phyloP scores from a whole-genome alignment of 345 rosid species.

The Carallia brachiata region DNA sequence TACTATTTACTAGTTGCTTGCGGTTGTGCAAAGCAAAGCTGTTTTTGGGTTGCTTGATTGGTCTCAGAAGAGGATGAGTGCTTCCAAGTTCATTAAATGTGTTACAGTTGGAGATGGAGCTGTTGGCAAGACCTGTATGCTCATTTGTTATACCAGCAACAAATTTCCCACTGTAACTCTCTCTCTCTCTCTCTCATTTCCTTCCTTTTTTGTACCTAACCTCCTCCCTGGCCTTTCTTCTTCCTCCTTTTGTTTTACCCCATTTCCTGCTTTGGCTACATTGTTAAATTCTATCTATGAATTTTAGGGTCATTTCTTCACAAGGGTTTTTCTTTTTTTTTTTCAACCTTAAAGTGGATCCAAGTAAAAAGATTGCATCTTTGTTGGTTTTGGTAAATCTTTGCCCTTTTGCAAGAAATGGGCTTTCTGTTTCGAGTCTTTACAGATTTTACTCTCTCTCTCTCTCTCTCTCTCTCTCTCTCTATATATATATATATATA shows the following conservation, averaged over 20 bases:
- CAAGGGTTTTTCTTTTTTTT: constrained; percentile 7
- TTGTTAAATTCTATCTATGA: not conserved
- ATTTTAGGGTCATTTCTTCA: constrained; percentile 2
- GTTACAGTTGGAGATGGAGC: constrained; percentile 99
- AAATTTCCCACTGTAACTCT: constrained; percentile 90
- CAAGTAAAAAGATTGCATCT: not conserved
- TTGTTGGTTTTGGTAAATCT: not conserved
- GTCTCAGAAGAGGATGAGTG: constrained; percentile 56
- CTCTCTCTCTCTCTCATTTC: not conserved
- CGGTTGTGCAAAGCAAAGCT: not conserved
- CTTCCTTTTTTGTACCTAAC: too few species aligned
- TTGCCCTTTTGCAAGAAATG: not conserved
- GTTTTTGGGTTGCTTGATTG: constrained; percentile 8
- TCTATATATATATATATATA: too few species aligned
- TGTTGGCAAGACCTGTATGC: constrained; percentile 99
- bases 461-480: not conserved
- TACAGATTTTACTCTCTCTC: not conserved
- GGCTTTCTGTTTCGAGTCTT: not conserved
- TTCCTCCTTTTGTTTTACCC: not conserved
- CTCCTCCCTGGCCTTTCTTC: not conserved
- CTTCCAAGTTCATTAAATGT: constrained; percentile 96
- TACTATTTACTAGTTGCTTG: too few species aligned
- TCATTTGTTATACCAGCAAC: constrained; percentile 97
- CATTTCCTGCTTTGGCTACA: not conserved
- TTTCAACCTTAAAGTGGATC: not conserved